phyloP scores from a whole-genome alignment of 1,284 basidiomycete genomes.

The Termitomyces sp. region DNA sequence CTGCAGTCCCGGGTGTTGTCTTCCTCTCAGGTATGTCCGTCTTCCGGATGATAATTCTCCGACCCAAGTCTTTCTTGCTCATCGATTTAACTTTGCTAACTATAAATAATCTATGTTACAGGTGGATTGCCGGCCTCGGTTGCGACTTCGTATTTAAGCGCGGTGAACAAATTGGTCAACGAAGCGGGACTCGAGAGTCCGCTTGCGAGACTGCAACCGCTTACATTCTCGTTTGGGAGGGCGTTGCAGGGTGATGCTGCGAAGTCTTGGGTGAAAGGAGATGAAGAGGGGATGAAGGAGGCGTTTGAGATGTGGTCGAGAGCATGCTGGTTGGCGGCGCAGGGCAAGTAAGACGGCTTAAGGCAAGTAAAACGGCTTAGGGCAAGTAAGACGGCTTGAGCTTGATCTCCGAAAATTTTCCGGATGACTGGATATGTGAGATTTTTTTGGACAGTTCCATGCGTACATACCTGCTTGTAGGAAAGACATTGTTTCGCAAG shows the following conservation, averaged over 20 bases:
- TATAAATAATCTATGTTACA: slow-evolving; percentile 19
- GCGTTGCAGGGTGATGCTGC: slow-evolving; percentile 46
- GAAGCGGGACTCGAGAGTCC: slow-evolving; percentile 25
- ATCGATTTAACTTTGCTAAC: neutral
- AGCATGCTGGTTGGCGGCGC: slow-evolving; percentile 36
- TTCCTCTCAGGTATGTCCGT: slow-evolving; percentile 41
- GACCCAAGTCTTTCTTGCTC: neutral
- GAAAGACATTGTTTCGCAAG: neutral
- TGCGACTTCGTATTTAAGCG: slow-evolving; percentile 34
- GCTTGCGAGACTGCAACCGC: slow-evolving; percentile 33
- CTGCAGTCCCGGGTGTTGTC: slow-evolving; percentile 42
- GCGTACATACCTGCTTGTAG: neutral
- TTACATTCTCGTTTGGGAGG: slow-evolving; percentile 47
- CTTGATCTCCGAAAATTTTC: neutral
- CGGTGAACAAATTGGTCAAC: slow-evolving; percentile 33
- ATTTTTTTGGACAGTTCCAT: neutral
- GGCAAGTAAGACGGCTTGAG: slow-evolving; percentile 15
- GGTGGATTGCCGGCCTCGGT: slow-evolving; percentile 36
- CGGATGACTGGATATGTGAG: neutral
- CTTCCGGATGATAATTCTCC: neutral
- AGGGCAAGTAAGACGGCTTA: slow-evolving; percentile 21
- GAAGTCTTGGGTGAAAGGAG: slow-evolving; percentile 39
- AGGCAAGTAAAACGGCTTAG: slow-evolving; percentile 16
- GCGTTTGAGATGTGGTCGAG: slow-evolving; percentile 38
- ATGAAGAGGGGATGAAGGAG: slow-evolving; percentile 34